These are phyloP conservation scores for Suillus americanus DNA, from an alignment of 768 basidiomycete genomes.

Conservation along the genomic window DNA sequence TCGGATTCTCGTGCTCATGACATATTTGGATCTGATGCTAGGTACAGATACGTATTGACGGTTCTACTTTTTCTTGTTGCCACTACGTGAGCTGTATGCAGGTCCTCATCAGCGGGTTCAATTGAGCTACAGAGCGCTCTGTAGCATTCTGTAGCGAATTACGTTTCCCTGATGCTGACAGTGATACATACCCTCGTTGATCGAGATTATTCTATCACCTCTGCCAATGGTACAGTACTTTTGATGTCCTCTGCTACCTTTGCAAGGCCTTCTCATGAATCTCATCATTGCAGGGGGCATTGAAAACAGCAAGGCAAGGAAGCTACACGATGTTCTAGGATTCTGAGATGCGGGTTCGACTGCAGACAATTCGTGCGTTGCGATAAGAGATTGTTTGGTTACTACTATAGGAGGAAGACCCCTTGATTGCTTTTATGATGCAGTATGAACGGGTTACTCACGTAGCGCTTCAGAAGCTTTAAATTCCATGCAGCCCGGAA, in stretches of 20 bases:
- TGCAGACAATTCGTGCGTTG: neutral
- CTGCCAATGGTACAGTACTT: neutral
- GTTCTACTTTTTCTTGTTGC: neutral
- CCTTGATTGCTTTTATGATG: neutral
- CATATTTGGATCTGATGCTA: neutral
- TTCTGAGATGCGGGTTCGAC: neutral
- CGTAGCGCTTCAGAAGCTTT: neutral
- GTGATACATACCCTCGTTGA: neutral
- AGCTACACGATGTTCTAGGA: neutral
- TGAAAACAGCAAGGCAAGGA: neutral
- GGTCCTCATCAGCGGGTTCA: too few species aligned
- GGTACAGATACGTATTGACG: neutral
- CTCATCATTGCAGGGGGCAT: neutral
- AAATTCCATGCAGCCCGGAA: neutral
- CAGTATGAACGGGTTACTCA: neutral
- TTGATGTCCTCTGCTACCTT: neutral
- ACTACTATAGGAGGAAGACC: neutral
- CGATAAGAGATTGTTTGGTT: neutral
- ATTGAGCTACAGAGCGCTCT: too few species aligned
- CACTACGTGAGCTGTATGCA: neutral
- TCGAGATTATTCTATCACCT: neutral
- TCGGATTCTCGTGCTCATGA: neutral
- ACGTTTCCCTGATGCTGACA: too few species aligned
- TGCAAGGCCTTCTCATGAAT: neutral
- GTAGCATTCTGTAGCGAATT: too few species aligned